These are phyloP conservation scores for Austropuccinia psidii DNA, from an alignment of 1,284 basidiomycete species.

Conservation along the genomic window DNA sequence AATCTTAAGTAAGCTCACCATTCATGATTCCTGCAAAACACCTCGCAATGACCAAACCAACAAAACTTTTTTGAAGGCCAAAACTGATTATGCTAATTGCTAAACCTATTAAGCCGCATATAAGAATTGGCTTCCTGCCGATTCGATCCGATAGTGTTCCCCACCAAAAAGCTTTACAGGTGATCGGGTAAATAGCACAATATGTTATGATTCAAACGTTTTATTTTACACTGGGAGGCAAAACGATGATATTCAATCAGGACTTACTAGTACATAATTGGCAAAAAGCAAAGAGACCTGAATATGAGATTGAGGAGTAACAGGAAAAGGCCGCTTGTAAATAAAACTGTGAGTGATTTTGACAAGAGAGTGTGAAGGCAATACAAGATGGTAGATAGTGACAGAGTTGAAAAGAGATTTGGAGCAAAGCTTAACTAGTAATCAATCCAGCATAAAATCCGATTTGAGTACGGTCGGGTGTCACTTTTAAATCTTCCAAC, in stretches of 20 bases:
- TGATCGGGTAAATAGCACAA: background rate
- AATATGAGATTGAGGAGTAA: too few relatives aligned
- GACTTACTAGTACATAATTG: constrained; percentile 36
- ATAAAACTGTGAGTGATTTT: too few relatives aligned
- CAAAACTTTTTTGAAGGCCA: constrained; percentile 30
- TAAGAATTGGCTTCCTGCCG: constrained; percentile 39
- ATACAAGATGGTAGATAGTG: too few relatives aligned
- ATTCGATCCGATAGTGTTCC: constrained; percentile 38
- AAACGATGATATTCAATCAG: background rate
- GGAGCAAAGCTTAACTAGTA: background rate
- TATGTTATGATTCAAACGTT: background rate
- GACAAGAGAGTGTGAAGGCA: too few relatives aligned
- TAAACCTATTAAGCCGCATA: constrained; percentile 38
- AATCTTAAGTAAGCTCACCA: background rate
- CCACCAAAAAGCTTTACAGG: constrained; percentile 36
- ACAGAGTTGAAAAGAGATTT: background rate
- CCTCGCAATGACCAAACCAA: constrained; percentile 20
- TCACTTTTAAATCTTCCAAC: constrained; percentile 31
- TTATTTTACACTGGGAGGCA: background rate
- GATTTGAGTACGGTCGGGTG: constrained; percentile 27
- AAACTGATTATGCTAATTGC: constrained; percentile 37
- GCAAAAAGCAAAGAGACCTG: constrained; percentile 30
- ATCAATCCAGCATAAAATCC: constrained; percentile 29
- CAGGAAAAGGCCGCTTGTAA: too few relatives aligned
- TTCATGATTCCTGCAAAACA: constrained; percentile 32